A percentile compares a stretch with the other conserved stretches of the same genome.
These are phyloP conservation scores for Botrytis fabae DNA, from an alignment of 2,329 filamentous ascomycete species.

Conservation along the genomic window DNA sequence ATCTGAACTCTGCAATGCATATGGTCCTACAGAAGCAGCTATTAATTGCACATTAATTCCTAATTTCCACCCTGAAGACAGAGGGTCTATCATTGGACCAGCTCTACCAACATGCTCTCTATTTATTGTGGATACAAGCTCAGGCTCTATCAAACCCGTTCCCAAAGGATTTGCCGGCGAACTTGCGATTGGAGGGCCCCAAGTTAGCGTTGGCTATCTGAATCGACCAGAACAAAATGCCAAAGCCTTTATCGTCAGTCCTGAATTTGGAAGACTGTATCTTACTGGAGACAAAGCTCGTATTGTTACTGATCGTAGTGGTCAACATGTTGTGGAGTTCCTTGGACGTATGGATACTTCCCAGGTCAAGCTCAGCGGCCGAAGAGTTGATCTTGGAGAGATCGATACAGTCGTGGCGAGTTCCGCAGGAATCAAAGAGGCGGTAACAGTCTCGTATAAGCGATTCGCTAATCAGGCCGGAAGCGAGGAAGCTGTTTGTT, in stretches of 20 bases:
- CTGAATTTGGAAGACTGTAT: slow-evolving; percentile 47
- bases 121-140: neutral
- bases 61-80: slow-evolving; percentile 3
- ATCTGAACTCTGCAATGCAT: slow-evolving; percentile 16
- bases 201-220: slow-evolving; percentile 26
- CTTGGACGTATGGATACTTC: slow-evolving; percentile 59
- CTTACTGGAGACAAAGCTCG: slow-evolving; percentile 43
- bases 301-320: slow-evolving; percentile 54
- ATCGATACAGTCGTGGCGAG: slow-evolving; percentile 43
- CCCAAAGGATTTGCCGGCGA: slow-evolving; percentile 25
- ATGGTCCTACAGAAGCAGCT: slow-evolving; percentile 17
- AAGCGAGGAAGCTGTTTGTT: slow-evolving; percentile 17
- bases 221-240: slow-evolving; percentile 23
- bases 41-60: slow-evolving; percentile 8
- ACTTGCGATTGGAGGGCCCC: slow-evolving; percentile 25
- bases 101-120: slow-evolving; percentile 7
- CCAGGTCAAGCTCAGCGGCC: slow-evolving; percentile 65
- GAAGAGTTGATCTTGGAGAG: slow-evolving; percentile 63
- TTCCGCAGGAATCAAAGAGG: neutral
- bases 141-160: slow-evolving; percentile 24
- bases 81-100: slow-evolving; percentile 8
- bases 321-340: slow-evolving; percentile 52
- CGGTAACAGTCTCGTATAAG: slow-evolving; percentile 17
- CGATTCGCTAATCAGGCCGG: slow-evolving; percentile 10
- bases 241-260: slow-evolving; percentile 28